Evolutionary conservation across 176 grass and related monocot genomes (phyloP), one percentile per base, ranked within the genome.

Genomic region (Zoysia pacifica): DNA sequence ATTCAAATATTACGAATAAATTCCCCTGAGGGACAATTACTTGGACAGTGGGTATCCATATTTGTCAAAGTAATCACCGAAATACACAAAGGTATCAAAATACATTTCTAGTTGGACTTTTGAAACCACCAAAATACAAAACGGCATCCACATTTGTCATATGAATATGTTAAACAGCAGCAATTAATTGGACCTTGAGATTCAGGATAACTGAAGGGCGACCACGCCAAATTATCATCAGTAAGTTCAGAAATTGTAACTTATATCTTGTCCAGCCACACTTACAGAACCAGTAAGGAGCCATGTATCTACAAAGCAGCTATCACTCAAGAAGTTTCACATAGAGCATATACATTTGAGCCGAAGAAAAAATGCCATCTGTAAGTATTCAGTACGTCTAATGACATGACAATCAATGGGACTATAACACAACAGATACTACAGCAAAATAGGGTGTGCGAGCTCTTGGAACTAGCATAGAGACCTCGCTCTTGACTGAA

Each of bases 401-500:
- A 69, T 77, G 60, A 19, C 47, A 90, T 90, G 86, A 83, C 69
- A 86, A 64, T 63, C 55, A 72, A 45, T 76, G 77, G 74, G 50
- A 73, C 58, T 56, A 56, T 68, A 79, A 41, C 62, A 79, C n/a
- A 51, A 81, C 64, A 63, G 12, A 69, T 40, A 67, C 9, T 49
- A 65, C 84, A 70, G 54, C 56, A 78, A 54, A 54, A 72, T 14
- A 71, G 20, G 47, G 11, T 39, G 67, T 47, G 67, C 58, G 56
- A 46, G 83, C 44, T 80, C 53, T 67, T 35, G 62, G 18, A 40
- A 65, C 41, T 48, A 62, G 84, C 46, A 77, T 41, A 63, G 5
- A 12, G 35, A 49, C 16, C 20, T 38, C 41, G 41, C 40, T 62
- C 70, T 43, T 47, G 15, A 37, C 35, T 48, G 37, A 36, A 85